Evolutionary conservation across 2,329 filamentous ascomycete genomes (phyloP).

Genomic region (Beauveria asiatica): DNA sequence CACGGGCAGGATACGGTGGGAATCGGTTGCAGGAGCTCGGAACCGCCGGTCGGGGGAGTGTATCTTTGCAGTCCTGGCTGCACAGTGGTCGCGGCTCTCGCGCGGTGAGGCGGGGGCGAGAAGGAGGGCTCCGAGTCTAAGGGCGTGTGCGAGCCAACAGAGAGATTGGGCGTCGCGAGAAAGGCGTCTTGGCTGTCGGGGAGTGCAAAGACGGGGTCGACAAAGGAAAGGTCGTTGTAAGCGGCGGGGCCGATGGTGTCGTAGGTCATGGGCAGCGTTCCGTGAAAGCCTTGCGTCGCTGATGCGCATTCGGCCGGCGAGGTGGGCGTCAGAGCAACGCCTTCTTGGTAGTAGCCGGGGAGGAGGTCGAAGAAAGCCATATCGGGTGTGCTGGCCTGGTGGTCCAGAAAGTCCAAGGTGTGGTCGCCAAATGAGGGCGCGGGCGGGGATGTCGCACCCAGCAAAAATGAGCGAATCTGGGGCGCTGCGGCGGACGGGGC

Average conservation of each 20-base stretch:
- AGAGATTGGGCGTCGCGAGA: constrained; percentile 3
- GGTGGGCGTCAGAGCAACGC: not conserved
- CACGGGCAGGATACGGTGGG: constrained; percentile 35
- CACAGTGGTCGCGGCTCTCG: not conserved
- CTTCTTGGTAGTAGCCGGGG: constrained; percentile 11
- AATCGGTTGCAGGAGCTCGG: constrained; percentile 17
- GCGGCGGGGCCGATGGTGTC: not conserved
- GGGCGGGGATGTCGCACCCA: not conserved
- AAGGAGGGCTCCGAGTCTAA: not conserved
- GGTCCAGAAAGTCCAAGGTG: constrained; percentile 28
- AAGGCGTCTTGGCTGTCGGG: not conserved
- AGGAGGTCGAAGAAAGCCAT: constrained; percentile 30
- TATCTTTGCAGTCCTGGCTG: not conserved
- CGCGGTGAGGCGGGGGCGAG: constrained; percentile 1
- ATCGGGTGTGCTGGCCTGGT: constrained; percentile 17
- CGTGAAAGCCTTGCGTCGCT: not conserved
- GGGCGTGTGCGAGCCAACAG: constrained; percentile 5
- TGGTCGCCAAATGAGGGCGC: constrained; percentile 18
- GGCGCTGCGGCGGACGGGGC: not conserved
- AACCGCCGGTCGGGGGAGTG: not conserved
- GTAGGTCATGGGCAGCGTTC: not conserved
- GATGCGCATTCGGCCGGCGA: not conserved
- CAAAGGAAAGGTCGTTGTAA: not conserved
- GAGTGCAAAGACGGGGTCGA: not conserved
- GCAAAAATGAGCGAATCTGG: not conserved